Base-by-base conservation (phyloP, 2,329 filamentous ascomycete species). In the Ophiognomonia clavigignenti-juglandacearum region DNA sequence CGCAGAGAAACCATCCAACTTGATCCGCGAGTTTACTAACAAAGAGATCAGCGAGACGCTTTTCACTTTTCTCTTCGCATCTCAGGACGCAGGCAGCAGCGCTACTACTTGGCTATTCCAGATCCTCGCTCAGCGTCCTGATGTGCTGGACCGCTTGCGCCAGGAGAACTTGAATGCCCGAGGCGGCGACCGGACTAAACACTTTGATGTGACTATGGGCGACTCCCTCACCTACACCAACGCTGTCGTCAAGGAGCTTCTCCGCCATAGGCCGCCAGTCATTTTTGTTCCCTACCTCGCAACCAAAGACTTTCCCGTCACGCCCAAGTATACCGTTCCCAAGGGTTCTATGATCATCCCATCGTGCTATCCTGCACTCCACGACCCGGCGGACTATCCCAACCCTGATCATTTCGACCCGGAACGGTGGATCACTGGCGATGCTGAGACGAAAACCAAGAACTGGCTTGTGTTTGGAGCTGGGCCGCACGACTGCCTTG, bases 381-480 rank as follows among this genome's bases (percentile, higher is more conserved):
- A 77, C 47, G 72, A 77, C 48, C 69, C 72, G 0, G 61, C 69
- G 9, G 70, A 57, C 0, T 77, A 77, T 45, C 66, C 70, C 0
- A 60, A 71, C 19, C 72, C 74, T 0, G 65, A 75, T 9, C 55
- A 59, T 0, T 77, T 76, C 26, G 64, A 77, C 32, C 74, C 74
- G 0, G 73, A 77, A 3, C 26, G 74, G 19, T 78, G 74, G 73
- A 72, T 77, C 24, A 63, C 71, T 0, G 74, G 74, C 0, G 70
- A 76, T 45, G 73, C 74, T 2, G 71, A 70, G 52, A 61, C 63
- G 8, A 71, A 76, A 57, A 73, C 66, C 0, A 75, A 72, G 55
- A 77, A 77, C 43, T 78, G 73, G 72, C 63, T 78, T 2, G 74
- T 78, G 0, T 78, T 78, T 53, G 74, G 74, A 2, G 64, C 72